A percentile compares a stretch with the other conserved stretches of the same genome.
These are phyloP conservation scores for Salvia miltiorrhiza DNA, from an alignment of 257 asterid species.

Conservation along the genomic window DNA sequence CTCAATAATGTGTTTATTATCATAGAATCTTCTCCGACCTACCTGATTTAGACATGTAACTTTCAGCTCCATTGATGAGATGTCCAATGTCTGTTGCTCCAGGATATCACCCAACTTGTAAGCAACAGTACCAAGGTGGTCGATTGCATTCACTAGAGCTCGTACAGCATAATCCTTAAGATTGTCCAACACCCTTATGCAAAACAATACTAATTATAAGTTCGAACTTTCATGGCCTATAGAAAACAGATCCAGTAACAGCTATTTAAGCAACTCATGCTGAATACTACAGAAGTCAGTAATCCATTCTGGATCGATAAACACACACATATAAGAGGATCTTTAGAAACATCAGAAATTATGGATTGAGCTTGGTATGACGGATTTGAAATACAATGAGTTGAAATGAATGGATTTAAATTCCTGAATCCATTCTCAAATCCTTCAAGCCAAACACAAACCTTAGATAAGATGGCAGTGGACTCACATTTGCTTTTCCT, in stretches of 20 bases:
- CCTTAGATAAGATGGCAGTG: conserved; percentile 9
- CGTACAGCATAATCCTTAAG: conserved; percentile 88
- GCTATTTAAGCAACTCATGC: neutral
- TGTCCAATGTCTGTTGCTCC: conserved; percentile 72
- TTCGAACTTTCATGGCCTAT: neutral
- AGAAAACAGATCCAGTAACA: neutral
- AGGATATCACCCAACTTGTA: conserved; percentile 82
- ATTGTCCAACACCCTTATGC: conserved; percentile 82
- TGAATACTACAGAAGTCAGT: neutral
- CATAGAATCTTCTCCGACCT: conserved; percentile 13
- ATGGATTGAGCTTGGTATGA: neutral
- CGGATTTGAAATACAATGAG: neutral
- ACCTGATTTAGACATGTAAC: conserved; percentile 81
- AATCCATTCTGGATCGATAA: neutral
- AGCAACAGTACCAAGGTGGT: conserved; percentile 98
- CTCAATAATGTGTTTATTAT: conserved; percentile 21
- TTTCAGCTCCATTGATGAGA: conserved; percentile 68
- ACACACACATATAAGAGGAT: neutral
- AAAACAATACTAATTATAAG: conserved; percentile 13
- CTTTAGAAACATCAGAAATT: neutral
- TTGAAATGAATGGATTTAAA: neutral
- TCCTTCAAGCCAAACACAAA: conserved; percentile 1
- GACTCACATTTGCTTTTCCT: conserved; percentile 85
- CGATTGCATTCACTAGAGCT: conserved; percentile 97
- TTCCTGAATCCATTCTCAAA: neutral